These are phyloP conservation scores for Boletus patriciae DNA, from an alignment of 768 basidiomycete species.

Conservation along the genomic window DNA sequence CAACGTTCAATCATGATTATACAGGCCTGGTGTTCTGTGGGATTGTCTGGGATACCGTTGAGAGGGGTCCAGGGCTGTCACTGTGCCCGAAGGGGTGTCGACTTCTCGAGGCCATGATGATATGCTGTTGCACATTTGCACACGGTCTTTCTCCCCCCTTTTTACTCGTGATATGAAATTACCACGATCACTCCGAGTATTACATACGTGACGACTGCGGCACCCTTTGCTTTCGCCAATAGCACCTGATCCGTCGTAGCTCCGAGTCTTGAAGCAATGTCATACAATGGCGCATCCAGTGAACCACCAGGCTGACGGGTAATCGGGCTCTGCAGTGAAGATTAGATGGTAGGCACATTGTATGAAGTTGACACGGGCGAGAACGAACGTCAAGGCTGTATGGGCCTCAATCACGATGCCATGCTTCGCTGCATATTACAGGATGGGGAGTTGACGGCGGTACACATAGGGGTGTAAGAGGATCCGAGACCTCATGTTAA, in stretches of 20 bases:
- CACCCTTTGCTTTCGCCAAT: conserved; percentile 61
- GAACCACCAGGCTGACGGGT: conserved; percentile 61
- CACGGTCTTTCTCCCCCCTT: no score
- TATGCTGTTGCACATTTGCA: no score
- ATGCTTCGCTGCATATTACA: conserved; percentile 57
- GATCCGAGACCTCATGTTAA: conserved; percentile 43
- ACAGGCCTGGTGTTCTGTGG: no score
- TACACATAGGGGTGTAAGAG: conserved; percentile 71
- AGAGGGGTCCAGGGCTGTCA: no score
- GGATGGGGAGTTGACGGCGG: conserved; percentile 49
- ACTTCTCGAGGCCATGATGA: no score
- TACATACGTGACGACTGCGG: conserved; percentile 59
- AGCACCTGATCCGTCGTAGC: conserved; percentile 65
- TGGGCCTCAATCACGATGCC: conserved; percentile 73
- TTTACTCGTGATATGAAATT: no score
- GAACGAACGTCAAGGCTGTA: conserved; percentile 54
- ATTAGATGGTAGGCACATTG: neutral
- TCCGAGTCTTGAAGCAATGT: conserved; percentile 55
- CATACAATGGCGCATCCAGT: conserved; percentile 55
- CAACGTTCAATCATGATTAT: no score
- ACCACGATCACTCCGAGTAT: no score
- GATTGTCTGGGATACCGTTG: no score
- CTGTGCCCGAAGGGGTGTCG: no score
- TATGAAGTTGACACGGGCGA: neutral
- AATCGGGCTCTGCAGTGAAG: conserved; percentile 47